Evolutionary conservation across 2,329 filamentous ascomycete genomes (phyloP).

Genomic region (Apiospora sp.): DNA sequence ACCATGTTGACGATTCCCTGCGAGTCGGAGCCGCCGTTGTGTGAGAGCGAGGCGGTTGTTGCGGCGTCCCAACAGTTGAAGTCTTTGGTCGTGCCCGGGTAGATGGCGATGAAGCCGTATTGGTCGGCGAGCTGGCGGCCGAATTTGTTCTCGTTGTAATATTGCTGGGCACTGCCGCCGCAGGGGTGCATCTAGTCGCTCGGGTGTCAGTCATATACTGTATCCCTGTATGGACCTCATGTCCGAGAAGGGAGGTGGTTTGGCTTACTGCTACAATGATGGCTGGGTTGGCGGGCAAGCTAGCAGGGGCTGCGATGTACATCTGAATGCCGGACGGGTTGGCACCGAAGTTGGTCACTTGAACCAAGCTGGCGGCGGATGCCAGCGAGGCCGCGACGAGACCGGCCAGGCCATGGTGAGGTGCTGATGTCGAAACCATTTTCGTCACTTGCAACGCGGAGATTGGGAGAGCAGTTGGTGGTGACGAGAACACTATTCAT

Average conservation of each 20-base stretch:
- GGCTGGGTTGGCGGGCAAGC: constrained; percentile 49
- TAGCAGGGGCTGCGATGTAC: constrained; percentile 52
- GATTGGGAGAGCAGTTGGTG: background rate
- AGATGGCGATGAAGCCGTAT: constrained; percentile 59
- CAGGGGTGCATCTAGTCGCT: constrained; percentile 56
- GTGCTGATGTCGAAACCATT: background rate
- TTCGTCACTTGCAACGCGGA: background rate
- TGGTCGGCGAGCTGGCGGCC: constrained; percentile 47
- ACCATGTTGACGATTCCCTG: constrained; percentile 67
- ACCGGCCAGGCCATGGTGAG: background rate
- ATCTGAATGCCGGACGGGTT: constrained; percentile 53
- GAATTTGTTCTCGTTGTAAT: constrained; percentile 58
- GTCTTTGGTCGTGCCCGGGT: constrained; percentile 59
- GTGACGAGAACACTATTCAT: too few species aligned
- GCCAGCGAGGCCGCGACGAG: background rate
- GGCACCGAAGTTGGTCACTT: constrained; percentile 40
- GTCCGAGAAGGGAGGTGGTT: background rate
- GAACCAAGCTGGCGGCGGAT: constrained; percentile 31
- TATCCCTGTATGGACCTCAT: background rate
- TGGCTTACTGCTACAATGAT: constrained; percentile 54
- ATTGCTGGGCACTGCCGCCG: constrained; percentile 56
- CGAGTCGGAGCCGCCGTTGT: constrained; percentile 63
- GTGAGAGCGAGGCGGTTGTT: constrained; percentile 48
- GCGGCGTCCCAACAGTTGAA: constrained; percentile 67
- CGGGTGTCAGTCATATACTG: background rate